These are phyloP conservation scores for Lichtheimia ramosa DNA, from an alignment of 371 early-diverging fungal genomes.

Conservation along the genomic window DNA sequence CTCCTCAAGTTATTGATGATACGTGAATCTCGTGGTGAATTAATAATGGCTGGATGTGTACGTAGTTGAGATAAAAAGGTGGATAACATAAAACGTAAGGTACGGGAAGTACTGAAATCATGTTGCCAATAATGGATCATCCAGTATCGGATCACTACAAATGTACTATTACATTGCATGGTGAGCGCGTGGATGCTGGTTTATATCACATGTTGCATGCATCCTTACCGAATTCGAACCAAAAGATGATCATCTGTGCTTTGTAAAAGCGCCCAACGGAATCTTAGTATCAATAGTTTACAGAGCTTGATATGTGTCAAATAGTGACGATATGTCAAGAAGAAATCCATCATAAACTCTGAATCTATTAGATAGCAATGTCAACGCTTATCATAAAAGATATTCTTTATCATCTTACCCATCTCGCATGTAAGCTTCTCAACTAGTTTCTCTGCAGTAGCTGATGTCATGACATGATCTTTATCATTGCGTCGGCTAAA, in stretches of 20 bases:
- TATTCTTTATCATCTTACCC: constrained; percentile 33
- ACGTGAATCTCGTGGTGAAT: constrained; percentile 44
- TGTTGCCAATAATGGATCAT: constrained; percentile 46
- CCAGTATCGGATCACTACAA: constrained; percentile 55
- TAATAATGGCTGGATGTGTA: constrained; percentile 33
- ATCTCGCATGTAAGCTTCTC: constrained; percentile 60
- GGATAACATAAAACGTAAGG: constrained; percentile 45
- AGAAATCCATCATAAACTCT: constrained; percentile 48
- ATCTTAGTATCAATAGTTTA: constrained; percentile 45
- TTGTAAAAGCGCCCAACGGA: constrained; percentile 49
- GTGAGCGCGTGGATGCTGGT: neutral
- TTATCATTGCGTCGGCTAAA: constrained; percentile 34
- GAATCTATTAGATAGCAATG: constrained; percentile 29
- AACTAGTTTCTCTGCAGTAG: constrained; percentile 58
- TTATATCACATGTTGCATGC: neutral
- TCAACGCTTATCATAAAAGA: neutral
- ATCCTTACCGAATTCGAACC: constrained; percentile 45
- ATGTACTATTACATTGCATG: constrained; percentile 34
- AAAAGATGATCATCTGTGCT: constrained; percentile 37
- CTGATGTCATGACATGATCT: constrained; percentile 38
- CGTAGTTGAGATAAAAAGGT: constrained; percentile 48
- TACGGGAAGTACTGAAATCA: constrained; percentile 44
- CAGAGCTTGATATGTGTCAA: constrained; percentile 46
- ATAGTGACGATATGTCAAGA: constrained; percentile 49
- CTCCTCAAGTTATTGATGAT: constrained; percentile 41